Base-by-base conservation (phyloP, 2,329 filamentous ascomycete genomes). In the Penicillium sp. region DNA sequence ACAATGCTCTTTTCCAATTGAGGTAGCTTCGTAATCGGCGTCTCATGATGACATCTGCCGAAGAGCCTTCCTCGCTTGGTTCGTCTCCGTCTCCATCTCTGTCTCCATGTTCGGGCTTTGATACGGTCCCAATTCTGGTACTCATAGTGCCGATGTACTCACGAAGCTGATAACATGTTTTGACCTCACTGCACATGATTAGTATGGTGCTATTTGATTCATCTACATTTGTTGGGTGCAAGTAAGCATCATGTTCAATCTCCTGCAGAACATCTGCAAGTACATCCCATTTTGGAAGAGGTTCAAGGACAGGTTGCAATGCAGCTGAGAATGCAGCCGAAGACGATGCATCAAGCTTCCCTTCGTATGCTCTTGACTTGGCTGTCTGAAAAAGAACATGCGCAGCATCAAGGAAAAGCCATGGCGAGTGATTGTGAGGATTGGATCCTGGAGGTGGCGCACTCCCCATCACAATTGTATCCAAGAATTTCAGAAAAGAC, bases 91-190 rank as follows among this genome's bases (percentile, higher is more conserved):
- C 76, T 29, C 78, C 75, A 43, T 42, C 19, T 42, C 11, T 11
- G 19, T 42, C 10, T 42, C 19, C 19, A 39, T 39, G 35, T 8
- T 19, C n/a, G 39, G 81, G 76, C 13, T 80, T 67, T 73, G 82
- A 62, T 5, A 57, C 66, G 26, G 66, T 68, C 37, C 76, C 71
- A 35, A 53, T 82, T 53, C 84, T 86, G 27, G 93, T 83, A 69
- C 96, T 86, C 92, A 96, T 97, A 7, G 87, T 92, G 72, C 96
- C 90, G 21, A 99, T 78, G 71, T 93, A 98, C 71, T 98, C 93
- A 62, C 92, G 87, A 43, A 99, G 80, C 67, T 99, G 95, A 14
- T 89, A 85, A 69, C 91, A 96, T 9, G 92, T 96, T 55, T 88
- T 86, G 55, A 90, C 87, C 67, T 96, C 93, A 26, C 89, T 88